Evolutionary conservation across 306 rosid species (phyloP).

Genomic region (Vicia villosa): DNA sequence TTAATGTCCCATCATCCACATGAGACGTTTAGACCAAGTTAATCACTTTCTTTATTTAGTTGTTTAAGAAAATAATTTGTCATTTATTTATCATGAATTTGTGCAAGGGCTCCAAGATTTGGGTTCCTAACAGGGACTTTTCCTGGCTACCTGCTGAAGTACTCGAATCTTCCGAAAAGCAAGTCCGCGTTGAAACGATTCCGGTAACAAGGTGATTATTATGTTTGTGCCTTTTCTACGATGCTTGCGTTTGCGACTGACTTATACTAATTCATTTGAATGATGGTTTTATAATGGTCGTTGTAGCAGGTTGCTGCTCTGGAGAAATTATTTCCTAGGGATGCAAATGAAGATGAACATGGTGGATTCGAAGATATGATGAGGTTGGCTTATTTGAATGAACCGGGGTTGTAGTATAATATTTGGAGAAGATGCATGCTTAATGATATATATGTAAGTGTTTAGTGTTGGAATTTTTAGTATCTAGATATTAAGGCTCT

Average conservation of each 20-base stretch:
- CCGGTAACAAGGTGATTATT: slow-evolving; percentile 65
- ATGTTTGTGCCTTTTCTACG: not conserved
- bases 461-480: too few relatives aligned
- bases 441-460: slow-evolving; percentile 96
- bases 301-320: slow-evolving; percentile 54
- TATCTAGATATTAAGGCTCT: too few relatives aligned
- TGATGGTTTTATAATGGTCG: not conserved
- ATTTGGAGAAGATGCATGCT: slow-evolving; percentile 79
- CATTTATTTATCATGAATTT: too few relatives aligned
- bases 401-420: too few relatives aligned
- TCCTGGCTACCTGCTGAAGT: slow-evolving; percentile 84
- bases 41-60: too few relatives aligned
- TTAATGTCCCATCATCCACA: too few relatives aligned
- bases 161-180: slow-evolving; percentile 49
- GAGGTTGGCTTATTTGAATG: too few relatives aligned
- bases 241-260: not conserved
- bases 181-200: slow-evolving; percentile 47
- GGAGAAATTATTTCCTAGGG: slow-evolving; percentile 70
- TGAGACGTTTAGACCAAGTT: too few relatives aligned
- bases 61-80: too few relatives aligned
- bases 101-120: slow-evolving; percentile 85
- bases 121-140: slow-evolving; percentile 69
- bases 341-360: slow-evolving; percentile 91
- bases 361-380: slow-evolving; percentile 97
- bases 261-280: not conserved